Percentiles rank a stretch among this genome's conserved stretches.
phyloP scores from a whole-genome alignment of 495 filamentous ascomycete species.

The Evansstolkia leycettana region DNA sequence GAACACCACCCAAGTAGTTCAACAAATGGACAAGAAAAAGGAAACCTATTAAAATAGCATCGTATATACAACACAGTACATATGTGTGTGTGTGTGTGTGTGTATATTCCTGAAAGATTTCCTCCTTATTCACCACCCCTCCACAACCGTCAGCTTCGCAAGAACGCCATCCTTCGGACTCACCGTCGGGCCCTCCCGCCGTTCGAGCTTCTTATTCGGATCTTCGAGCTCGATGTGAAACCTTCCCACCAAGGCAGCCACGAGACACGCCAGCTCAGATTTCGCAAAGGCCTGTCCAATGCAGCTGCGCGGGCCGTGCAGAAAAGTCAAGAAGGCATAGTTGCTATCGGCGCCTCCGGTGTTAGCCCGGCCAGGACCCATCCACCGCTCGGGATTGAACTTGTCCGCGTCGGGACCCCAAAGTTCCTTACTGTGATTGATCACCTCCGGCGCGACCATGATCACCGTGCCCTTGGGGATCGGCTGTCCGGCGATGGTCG shows the following conservation, averaged over 20 bases:
- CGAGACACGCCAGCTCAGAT: conserved; percentile 68
- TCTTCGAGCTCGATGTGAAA: conserved; percentile 54
- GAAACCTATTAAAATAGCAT: no score
- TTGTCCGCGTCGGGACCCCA: conserved; percentile 76
- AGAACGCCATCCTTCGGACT: conserved; percentile 52
- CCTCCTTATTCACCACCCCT: no score
- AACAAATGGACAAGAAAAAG: no score
- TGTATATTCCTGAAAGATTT: no score
- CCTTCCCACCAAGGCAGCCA: conserved; percentile 63
- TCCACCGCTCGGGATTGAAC: conserved; percentile 76
- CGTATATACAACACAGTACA: no score
- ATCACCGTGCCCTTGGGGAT: conserved; percentile 45
- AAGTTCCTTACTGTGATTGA: conserved; percentile 62
- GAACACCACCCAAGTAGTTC: no score
- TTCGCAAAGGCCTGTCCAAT: conserved; percentile 75
- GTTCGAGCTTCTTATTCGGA: conserved; percentile 42
- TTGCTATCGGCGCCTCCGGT: conserved; percentile 47
- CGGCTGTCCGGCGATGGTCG: conserved; percentile 41
- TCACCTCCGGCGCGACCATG: conserved; percentile 37
- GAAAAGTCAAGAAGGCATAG: conserved; percentile 71
- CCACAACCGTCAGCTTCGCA: conserved; percentile 44
- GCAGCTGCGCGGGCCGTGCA: conserved; percentile 69
- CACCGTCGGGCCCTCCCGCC: conserved; percentile 48
- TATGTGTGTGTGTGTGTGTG: no score
- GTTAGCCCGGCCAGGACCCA: conserved; percentile 35